Conservation (phyloP, 345 rosid genomes). For the Salix suchowensis region DNA sequence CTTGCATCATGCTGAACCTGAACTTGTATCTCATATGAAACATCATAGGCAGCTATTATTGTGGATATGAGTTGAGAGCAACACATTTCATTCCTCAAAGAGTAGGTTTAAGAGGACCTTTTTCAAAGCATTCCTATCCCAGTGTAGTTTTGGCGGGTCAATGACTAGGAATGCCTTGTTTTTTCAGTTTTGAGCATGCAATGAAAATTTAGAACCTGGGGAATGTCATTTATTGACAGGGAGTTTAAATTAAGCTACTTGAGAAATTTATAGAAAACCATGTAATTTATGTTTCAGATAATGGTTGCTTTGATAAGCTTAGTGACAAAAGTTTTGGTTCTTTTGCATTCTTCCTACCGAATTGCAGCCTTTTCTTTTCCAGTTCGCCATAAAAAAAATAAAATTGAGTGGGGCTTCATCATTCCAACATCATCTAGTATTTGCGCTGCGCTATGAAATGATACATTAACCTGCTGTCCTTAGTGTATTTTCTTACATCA, state of each 20-base stretch:
- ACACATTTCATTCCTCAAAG: not conserved
- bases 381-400: not conserved
- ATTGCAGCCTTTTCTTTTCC: not conserved
- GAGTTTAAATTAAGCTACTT: not conserved
- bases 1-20: not conserved
- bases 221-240: not conserved
- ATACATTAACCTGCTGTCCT: not conserved
- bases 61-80: not conserved
- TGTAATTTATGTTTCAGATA: not conserved
- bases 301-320: not conserved
- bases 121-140: not conserved
- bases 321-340: not conserved
- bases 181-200: not conserved
- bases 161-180: not conserved
- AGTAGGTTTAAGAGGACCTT: not conserved
- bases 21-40: not conserved
- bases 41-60: not conserved
- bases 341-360: not conserved
- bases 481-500: not conserved
- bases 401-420: not conserved
- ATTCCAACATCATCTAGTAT: not conserved
- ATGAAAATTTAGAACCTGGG: not conserved
- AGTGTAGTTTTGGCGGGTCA: not conserved
- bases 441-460: not conserved
- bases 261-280: not conserved